Evolutionary conservation across 345 rosid genomes (phyloP), one percentile per base, ranked within the genome.

Genomic region (Boechera retrofracta): DNA sequence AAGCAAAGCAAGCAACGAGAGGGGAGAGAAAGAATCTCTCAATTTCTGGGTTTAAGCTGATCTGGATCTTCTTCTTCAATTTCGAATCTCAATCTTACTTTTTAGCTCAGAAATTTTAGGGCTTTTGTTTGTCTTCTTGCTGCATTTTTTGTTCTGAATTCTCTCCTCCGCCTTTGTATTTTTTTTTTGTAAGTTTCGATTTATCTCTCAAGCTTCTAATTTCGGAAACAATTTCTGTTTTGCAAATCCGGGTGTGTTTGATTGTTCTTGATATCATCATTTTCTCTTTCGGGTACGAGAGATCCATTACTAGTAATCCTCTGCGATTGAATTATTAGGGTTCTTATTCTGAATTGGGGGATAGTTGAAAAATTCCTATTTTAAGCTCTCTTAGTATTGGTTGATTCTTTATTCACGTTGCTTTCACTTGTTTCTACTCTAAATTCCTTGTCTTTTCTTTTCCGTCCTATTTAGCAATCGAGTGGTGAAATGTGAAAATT

Each of bases 41-140:
- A 61, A 44, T 57, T 52, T 79, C 74, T 79, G 82, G 82, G 82
- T 67, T 79, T 67, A 79, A 73, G 74, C 78, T 73, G 66, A 67
- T 79, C 78, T 79, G 65, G 52, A 62, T 67, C 71, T 35, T 35
- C 38, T 57, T 71, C 80, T 49, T 71, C 81, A 58, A 4, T 38
- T 60, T 52, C 70, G 70, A 42, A 15, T 60, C 68, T n/a, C 52
- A 47, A 47, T n/a, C 16, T 47, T 47, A 15, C 52, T 47, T 29
- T 21, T 15, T 16, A 67, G 64, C 77, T 78, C 73, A 42, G 32
- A 53, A 66, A 15, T 32, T 8, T 67, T 39, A 13, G 64, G 56
- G 18, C 16, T 18, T 56, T 51, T 33, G n/a, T 48, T 45, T 13
- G 3, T 49, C 48, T 21, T 39, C 26, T 29, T 39, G 33, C 71